A percentile compares a stretch with the other conserved stretches of the same genome.
phyloP scores from a whole-genome alignment of 1,284 basidiomycete genomes.

The Ganoderma lucidum region DNA sequence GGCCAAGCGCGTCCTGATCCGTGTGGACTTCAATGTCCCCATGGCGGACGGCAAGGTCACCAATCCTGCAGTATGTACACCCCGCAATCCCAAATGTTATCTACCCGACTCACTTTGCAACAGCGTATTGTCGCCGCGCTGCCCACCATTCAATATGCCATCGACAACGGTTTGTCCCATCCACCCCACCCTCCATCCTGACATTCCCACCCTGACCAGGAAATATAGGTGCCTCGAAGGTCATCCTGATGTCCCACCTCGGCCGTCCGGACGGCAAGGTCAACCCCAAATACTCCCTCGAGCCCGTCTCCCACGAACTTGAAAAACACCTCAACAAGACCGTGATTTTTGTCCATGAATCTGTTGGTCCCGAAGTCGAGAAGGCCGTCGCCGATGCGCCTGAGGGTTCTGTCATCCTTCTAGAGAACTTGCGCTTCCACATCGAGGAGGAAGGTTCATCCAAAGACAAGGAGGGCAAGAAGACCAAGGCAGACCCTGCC shows the following conservation, averaged over 20 bases:
- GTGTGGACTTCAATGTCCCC: conserved; percentile 99
- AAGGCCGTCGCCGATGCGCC: conserved; percentile 76
- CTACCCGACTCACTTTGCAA: conserved; percentile 23
- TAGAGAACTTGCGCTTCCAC: conserved; percentile 99
- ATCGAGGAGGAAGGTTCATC: conserved; percentile 97
- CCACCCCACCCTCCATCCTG: not conserved
- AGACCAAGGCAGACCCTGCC: conserved; percentile 90
- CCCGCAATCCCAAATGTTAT: conserved; percentile 13
- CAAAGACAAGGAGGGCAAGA: conserved; percentile 93
- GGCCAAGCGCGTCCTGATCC: conserved; percentile 93
- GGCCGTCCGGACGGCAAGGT: conserved; percentile 96
- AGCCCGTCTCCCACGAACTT: conserved; percentile 83
- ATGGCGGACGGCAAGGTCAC: conserved; percentile 91
- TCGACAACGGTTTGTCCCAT: conserved; percentile 76
- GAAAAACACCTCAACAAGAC: conserved; percentile 73
- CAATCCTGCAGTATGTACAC: conserved; percentile 86
- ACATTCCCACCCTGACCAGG: conserved; percentile 23
- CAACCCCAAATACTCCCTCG: conserved; percentile 91
- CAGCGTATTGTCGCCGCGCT: conserved; percentile 97
- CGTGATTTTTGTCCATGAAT: conserved; percentile 89
- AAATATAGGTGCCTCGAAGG: conserved; percentile 76
- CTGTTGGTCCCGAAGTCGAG: conserved; percentile 88
- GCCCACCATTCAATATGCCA: conserved; percentile 95
- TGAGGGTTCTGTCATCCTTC: conserved; percentile 86
- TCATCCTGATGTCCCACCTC: conserved; percentile 98